These are phyloP conservation scores for Nepenthes gracilis DNA, from an alignment of 148 eudicot genomes.

Conservation along the genomic window DNA sequence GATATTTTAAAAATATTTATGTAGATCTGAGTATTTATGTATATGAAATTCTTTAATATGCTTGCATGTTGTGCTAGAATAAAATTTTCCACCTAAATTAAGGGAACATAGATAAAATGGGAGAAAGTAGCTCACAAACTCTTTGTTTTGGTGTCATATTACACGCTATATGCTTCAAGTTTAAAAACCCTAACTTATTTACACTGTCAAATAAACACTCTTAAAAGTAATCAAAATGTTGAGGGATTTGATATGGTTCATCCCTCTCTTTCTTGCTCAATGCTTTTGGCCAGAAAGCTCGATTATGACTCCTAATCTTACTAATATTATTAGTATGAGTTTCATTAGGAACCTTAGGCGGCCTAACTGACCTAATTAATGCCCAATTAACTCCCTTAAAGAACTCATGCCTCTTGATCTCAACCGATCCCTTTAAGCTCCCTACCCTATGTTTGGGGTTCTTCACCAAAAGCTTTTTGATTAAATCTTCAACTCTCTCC, in stretches of 20 bases:
- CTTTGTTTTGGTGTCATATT: no score
- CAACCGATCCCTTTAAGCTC: constrained; percentile 53
- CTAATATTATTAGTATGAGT: constrained; percentile 15
- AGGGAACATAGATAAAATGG: no score
- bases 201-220: no score
- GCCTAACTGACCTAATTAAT: constrained; percentile 65
- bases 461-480: constrained; percentile 54
- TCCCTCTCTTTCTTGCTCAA: constrained; percentile 60
- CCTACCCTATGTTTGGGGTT: constrained; percentile 78
- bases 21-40: no score
- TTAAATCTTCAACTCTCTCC: constrained; percentile 53
- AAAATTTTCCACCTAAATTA: no score
- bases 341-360: constrained; percentile 68
- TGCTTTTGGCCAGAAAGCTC: constrained; percentile 24
- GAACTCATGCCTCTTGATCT: constrained; percentile 69
- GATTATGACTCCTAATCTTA: constrained; percentile 14
- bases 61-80: no score
- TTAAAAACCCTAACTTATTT: no score
- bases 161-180: no score
- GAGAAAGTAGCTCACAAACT: no score
- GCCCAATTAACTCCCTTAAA: constrained; percentile 92
- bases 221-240: constrained; percentile 70
- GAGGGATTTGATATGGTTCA: constrained; percentile 58
- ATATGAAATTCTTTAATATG: no score
- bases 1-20: no score